Evolutionary conservation across 2,329 filamentous ascomycete genomes (phyloP), one percentile per base, ranked within the genome.

Genomic region (Diaporthe citriasiana): DNA sequence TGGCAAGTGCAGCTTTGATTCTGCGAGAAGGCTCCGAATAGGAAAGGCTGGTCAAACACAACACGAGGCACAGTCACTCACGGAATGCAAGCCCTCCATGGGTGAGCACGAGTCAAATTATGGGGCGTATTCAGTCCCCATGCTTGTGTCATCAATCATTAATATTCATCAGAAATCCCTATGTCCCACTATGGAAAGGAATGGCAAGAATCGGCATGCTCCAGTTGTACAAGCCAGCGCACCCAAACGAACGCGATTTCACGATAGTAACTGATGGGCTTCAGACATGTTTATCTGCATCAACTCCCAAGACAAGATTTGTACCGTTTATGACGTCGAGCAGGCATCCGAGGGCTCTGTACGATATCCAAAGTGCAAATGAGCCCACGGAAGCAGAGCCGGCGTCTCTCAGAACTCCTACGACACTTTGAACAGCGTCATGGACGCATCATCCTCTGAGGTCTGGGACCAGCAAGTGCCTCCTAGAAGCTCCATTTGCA

Each of bases 401-500:
- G n/a, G n/a, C n/a, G 6, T 17, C 1, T 51, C 27, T 13, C 45
- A 51, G 60, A 13, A 3, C 15, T n/a, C n/a, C n/a, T n/a, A n/a
- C n/a, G 33, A 13, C 13, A 25, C 22, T 38, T 22, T 3, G 8
- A 35, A 3, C 19, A 15, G 45, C 3, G 15, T 22, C 22, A 50
- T 10, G 2, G 17, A 19, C 40, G 25, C 13, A 15, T n/a, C 8
- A 5, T 17, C 30, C 19, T 15, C 6, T 9, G 19, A n/a, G 15
- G 15, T 12, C 25, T 19, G 4, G 19, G 30, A 15, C 6, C 6
- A 35, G 47, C 7, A 2, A 30, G 1, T 6, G 1, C 45, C n/a
- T 2, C 45, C 47, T 47, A 70, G 17, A 73, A 42, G 19, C 10
- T 33, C 70, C 73, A 72, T 9, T 10, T 57, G 13, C 55, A n/a